These are phyloP conservation scores for Scedosporium aurantiacum DNA, from an alignment of 2,329 filamentous ascomycete genomes.

Conservation along the genomic window DNA sequence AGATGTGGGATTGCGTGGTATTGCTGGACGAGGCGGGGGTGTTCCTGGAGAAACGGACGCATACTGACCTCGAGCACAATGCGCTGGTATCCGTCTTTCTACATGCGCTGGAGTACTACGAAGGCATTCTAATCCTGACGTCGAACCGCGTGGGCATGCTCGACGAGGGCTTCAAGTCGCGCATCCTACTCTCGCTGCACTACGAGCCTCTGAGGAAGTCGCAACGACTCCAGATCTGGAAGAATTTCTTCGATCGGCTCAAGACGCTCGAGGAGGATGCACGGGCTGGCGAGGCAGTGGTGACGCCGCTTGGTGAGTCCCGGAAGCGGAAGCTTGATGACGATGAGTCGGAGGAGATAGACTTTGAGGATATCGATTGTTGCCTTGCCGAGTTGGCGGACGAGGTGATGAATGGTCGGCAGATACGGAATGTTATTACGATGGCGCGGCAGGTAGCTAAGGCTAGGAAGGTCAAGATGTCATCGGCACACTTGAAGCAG, in stretches of 20 bases:
- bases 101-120: conserved; percentile 16
- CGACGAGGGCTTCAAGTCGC: conserved; percentile 25
- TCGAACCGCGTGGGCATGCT: conserved; percentile 23
- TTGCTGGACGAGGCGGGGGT: conserved; percentile 24
- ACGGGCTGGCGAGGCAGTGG: background rate
- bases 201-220: conserved; percentile 17
- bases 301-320: background rate
- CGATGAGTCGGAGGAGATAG: background rate
- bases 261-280: background rate
- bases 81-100: conserved; percentile 32
- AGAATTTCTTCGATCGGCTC: conserved; percentile 16
- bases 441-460: conserved; percentile 10
- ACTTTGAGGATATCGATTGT: conserved; percentile 12
- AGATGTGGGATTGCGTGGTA: conserved; percentile 10
- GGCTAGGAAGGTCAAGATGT: background rate
- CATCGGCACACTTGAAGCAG: background rate
- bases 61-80: conserved; percentile 21
- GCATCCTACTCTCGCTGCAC: conserved; percentile 22
- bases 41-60: conserved; percentile 20
- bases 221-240: conserved; percentile 18
- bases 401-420: conserved; percentile 27
- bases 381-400: conserved; percentile 19
- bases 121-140: conserved; percentile 23
- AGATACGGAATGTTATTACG: conserved; percentile 27
- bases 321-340: background rate